Conservation (phyloP, 345 rosid species). For the Salix exigua region DNA sequence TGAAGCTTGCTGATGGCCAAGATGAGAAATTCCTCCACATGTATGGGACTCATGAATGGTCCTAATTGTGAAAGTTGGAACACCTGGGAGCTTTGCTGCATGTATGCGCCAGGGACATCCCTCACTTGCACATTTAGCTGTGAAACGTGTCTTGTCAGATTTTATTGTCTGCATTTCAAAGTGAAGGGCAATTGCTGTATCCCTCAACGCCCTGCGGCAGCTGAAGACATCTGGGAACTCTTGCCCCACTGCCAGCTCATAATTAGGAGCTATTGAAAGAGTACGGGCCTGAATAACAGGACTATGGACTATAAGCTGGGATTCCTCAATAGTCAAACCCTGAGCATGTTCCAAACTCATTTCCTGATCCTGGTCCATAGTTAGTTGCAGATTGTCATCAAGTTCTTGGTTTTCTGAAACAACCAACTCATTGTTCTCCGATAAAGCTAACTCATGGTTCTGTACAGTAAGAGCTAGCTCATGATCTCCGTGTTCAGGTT, state of each 20-base stretch:
- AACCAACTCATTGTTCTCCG: constrained; percentile 55
- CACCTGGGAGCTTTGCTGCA: constrained; percentile 96
- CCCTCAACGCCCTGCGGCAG: constrained; percentile 91
- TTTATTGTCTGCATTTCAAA: constrained; percentile 97
- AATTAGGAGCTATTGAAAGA: constrained; percentile 37
- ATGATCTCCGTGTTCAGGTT: constrained; percentile 45
- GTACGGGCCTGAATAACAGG: constrained; percentile 73
- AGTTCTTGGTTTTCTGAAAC: constrained; percentile 69
- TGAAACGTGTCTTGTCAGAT: constrained; percentile 97
- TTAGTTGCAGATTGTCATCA: constrained; percentile 55
- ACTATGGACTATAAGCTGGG: constrained; percentile 42
- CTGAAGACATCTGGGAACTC: constrained; percentile 97
- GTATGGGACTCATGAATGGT: constrained; percentile 79
- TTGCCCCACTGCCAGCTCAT: constrained; percentile 80
- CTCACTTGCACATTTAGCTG: constrained; percentile 95
- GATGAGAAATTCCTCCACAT: constrained; percentile 93
- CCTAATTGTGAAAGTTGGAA: constrained; percentile 91
- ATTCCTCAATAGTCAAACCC: constrained; percentile 35
- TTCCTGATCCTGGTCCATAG: constrained; percentile 55
- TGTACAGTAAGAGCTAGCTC: constrained; percentile 40
- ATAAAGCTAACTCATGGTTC: constrained; percentile 40
- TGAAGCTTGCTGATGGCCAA: constrained; percentile 98
- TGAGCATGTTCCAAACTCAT: constrained; percentile 41
- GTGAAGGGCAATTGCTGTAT: constrained; percentile 93
- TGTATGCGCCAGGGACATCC: constrained; percentile 99